A percentile compares a stretch with the other conserved stretches of the same genome.
Conservation (phyloP, 2,329 filamentous ascomycete species). For the Cytospora schulzeri region DNA sequence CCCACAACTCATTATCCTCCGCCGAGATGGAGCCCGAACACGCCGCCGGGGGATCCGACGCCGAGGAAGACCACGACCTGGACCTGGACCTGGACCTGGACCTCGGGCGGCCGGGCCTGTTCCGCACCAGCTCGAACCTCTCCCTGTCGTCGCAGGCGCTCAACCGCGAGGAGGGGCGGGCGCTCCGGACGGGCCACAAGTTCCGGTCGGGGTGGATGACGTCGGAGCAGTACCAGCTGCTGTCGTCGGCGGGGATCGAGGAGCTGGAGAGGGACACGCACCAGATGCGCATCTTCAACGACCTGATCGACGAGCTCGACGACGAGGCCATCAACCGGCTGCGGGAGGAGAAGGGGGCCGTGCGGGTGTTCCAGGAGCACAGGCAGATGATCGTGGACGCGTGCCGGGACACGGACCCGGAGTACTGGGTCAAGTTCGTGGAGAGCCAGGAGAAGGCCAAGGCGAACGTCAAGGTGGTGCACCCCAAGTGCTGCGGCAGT, state of each 20-base stretch:
- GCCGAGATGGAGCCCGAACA: conserved; percentile 42
- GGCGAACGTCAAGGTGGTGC: conserved; percentile 49
- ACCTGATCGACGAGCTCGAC: conserved; percentile 64
- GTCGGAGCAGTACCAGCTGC: conserved; percentile 53
- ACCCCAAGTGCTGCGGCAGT: conserved; percentile 12
- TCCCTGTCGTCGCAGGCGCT: conserved; percentile 53
- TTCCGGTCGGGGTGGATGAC: conserved; percentile 55
- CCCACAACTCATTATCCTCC: conserved; percentile 36
- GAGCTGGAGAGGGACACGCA: conserved; percentile 54
- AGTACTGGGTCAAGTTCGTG: conserved; percentile 65
- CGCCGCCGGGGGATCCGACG: conserved; percentile 45
- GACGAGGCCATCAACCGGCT: conserved; percentile 59
- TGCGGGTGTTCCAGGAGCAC: conserved; percentile 63
- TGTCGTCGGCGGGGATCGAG: conserved; percentile 46
- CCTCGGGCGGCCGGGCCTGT: conserved; percentile 35
- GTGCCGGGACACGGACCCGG: conserved; percentile 63
- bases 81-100: conserved; percentile 35
- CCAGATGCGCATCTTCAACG: conserved; percentile 56
- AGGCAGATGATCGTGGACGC: conserved; percentile 51
- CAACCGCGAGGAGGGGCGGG: conserved; percentile 59
- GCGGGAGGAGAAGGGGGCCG: conserved; percentile 59
- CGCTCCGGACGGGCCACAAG: conserved; percentile 57
- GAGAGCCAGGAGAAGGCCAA: conserved; percentile 63
- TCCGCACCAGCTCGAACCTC: conserved; percentile 56
- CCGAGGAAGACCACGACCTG: conserved; percentile 47